Evolutionary conservation across 1,284 basidiomycete species (phyloP).

Genomic region (Cystobasidiaceae sp.): DNA sequence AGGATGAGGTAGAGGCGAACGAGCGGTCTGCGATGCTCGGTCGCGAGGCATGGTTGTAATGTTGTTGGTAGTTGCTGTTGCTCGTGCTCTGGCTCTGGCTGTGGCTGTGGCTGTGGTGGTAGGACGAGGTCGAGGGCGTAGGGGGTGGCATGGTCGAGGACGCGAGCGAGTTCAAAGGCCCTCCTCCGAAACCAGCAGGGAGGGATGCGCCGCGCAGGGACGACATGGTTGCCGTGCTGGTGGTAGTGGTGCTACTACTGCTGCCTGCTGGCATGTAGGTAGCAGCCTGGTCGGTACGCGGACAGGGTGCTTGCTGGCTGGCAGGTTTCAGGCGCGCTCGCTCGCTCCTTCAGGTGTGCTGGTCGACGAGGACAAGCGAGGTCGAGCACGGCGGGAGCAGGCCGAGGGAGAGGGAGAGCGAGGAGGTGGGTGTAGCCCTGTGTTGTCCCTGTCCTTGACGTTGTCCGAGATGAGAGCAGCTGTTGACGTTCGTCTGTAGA

Average conservation of each 20-base stretch:
- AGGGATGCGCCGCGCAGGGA: too few relatives aligned
- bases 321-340: not conserved
- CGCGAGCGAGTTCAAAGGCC: not conserved
- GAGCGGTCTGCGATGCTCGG: slow-evolving; percentile 21
- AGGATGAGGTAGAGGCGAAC: not conserved
- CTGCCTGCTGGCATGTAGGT: not conserved
- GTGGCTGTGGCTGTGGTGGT: not conserved
- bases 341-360: too few relatives aligned
- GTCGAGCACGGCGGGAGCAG: not conserved
- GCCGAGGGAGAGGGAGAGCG: not conserved
- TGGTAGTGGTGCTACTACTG: not conserved
- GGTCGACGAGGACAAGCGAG: too few relatives aligned
- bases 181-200: not conserved
- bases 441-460: not conserved
- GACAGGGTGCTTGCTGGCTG: not conserved
- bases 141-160: not conserved
- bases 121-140: not conserved
- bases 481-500: not conserved
- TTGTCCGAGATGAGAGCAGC: not conserved
- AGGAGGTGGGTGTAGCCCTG: not conserved
- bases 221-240: too few relatives aligned
- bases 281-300: not conserved
- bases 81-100: not conserved
- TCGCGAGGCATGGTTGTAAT: not conserved
- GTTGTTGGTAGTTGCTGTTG: not conserved